Evolutionary conservation across 179 eudicot genomes (phyloP).

Genomic region (Beta corolliflora): DNA sequence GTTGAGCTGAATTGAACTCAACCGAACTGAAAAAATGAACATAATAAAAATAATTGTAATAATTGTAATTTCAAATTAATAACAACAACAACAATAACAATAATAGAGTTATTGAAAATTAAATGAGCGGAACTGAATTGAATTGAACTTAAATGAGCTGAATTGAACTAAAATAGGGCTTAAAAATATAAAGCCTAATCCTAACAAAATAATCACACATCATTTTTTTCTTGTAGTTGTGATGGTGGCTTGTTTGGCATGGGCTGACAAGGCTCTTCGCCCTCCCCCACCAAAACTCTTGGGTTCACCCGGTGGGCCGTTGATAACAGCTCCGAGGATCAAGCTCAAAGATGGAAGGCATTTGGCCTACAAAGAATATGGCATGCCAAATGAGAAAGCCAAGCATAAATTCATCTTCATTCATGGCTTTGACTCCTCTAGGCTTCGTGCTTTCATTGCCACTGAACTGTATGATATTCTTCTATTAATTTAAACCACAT

Average conservation of each 20-base stretch:
- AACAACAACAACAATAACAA: too few relatives aligned
- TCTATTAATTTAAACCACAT: neutral
- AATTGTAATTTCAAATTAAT: too few relatives aligned
- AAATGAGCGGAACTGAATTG: too few relatives aligned
- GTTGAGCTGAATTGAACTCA: too few relatives aligned
- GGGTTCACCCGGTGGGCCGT: conserved; percentile 43
- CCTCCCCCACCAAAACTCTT: conserved; percentile 37
- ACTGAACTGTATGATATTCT: conserved; percentile 18
- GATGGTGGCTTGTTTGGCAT: conserved; percentile 29
- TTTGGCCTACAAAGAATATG: conserved; percentile 41
- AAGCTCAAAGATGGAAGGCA: conserved; percentile 51
- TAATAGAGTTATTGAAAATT: too few relatives aligned
- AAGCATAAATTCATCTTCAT: conserved; percentile 36
- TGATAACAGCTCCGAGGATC: conserved; percentile 42
- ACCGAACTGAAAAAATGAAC: too few relatives aligned
- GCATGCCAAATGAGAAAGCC: conserved; percentile 40
- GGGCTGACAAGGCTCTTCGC: conserved; percentile 33
- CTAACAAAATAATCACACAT: too few relatives aligned
- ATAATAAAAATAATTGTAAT: too few relatives aligned
- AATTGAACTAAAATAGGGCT: too few relatives aligned
- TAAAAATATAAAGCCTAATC: too few relatives aligned
- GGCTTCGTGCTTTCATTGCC: conserved; percentile 33
- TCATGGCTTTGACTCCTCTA: conserved; percentile 44
- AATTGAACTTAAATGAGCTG: too few relatives aligned
- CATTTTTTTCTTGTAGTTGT: conserved; percentile 14